Evolutionary conservation across 495 filamentous ascomycete genomes (phyloP).

Genomic region (Jackrogersella multiformis): DNA sequence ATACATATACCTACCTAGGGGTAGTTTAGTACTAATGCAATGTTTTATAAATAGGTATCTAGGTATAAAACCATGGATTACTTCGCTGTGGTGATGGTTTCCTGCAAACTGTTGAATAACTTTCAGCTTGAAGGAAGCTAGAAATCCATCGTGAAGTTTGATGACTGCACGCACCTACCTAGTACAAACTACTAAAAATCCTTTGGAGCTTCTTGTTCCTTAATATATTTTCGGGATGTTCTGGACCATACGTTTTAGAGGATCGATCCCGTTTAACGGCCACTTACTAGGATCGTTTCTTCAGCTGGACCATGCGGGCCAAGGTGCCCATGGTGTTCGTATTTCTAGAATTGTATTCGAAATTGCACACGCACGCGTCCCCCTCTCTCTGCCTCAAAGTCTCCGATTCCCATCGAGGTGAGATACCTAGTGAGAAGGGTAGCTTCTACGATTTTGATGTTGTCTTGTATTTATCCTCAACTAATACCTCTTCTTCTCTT

Average conservation of each 20-base stretch:
- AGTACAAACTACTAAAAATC: no score
- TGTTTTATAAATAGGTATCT: no score
- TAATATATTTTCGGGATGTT: conserved; percentile 19
- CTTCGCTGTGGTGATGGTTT: no score
- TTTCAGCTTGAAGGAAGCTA: no score
- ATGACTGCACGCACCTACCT: no score
- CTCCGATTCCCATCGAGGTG: neutral
- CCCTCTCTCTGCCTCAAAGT: neutral
- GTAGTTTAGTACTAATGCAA: no score
- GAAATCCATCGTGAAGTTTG: no score
- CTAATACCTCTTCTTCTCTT: no score
- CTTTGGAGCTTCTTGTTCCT: conserved; percentile 13
- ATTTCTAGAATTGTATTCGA: conserved; percentile 16
- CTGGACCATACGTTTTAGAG: conserved; percentile 31
- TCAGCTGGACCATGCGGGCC: conserved; percentile 21
- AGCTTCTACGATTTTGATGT: neutral
- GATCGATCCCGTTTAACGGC: conserved; percentile 15
- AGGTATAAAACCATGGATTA: no score
- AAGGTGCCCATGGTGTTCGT: conserved; percentile 10
- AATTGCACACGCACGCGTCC: neutral
- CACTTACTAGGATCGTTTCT: conserved; percentile 22
- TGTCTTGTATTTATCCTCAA: neutral
- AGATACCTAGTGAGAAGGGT: neutral
- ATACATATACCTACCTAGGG: no score
- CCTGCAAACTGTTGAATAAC: no score